Percentiles rank a stretch among this genome's conserved stretches.
Conservation (phyloP, 495 filamentous ascomycete genomes). For the Hypoxylon lienhwacheense region DNA sequence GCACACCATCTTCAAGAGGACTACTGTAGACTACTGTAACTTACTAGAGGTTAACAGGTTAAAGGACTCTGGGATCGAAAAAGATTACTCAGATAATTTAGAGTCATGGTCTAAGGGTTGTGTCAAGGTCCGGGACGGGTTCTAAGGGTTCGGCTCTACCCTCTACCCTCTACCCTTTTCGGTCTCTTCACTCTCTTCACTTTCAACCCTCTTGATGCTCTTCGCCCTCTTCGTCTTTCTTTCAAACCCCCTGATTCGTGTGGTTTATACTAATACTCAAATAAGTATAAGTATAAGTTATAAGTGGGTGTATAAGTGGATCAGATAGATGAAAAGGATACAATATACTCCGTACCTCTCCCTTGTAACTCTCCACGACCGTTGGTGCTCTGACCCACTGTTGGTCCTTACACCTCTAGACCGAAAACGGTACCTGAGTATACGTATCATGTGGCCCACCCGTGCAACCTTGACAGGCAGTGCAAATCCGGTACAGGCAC, state of each 20-base stretch:
- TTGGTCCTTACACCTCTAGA: slow-evolving; percentile 27
- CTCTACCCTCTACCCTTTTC: slow-evolving; percentile 5
- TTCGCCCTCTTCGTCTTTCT: not conserved
- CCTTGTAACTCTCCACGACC: slow-evolving; percentile 16
- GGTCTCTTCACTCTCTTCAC: not conserved
- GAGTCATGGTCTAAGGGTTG: slow-evolving; percentile 32
- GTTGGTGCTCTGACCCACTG: slow-evolving; percentile 16
- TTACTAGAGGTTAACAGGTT: too few species aligned
- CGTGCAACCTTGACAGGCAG: slow-evolving; percentile 27
- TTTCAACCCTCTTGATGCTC: not conserved
- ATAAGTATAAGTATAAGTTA: not conserved
- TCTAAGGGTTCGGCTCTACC: slow-evolving; percentile 1
- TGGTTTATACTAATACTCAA: slow-evolving; percentile 8
- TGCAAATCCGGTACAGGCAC: too few species aligned
- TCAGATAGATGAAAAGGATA: too few species aligned
- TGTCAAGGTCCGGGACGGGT: slow-evolving; percentile 20
- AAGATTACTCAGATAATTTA: slow-evolving; percentile 20
- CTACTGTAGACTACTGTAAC: too few species aligned
- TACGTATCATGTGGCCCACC: slow-evolving; percentile 35
- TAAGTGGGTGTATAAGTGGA: too few species aligned
- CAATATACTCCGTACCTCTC: not conserved
- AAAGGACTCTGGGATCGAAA: slow-evolving; percentile 3
- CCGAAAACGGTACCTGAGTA: slow-evolving; percentile 27
- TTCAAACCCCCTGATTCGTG: slow-evolving; percentile 15
- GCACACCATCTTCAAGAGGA: slow-evolving; percentile 27